phyloP scores from a whole-genome alignment of 2,329 filamentous ascomycete species.

The Cercospora sp. region DNA sequence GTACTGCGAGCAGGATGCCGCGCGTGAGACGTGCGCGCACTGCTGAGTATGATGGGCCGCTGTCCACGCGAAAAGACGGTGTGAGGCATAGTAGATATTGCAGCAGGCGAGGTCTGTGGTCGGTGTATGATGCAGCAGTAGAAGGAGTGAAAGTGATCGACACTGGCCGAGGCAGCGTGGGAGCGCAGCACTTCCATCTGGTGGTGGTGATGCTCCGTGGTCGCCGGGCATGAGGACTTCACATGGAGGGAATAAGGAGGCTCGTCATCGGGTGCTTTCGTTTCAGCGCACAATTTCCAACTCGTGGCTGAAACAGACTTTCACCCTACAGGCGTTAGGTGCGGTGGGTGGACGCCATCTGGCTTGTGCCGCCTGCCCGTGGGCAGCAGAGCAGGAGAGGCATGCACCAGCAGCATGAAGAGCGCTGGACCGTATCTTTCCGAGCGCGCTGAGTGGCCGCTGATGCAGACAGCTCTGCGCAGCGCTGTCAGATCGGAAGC shows the following conservation, averaged over 20 bases:
- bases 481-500: background rate
- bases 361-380: background rate
- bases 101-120: background rate
- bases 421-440: background rate
- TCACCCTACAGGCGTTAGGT: background rate
- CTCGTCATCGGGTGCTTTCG: constrained; percentile 3
- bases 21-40: background rate
- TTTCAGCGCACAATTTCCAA: background rate
- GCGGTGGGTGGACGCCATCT: background rate
- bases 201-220: background rate
- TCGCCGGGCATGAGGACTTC: background rate
- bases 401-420: background rate
- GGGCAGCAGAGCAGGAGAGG: background rate
- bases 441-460: background rate
- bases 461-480: background rate
- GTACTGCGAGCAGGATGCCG: background rate
- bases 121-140: background rate
- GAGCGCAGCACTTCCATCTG: background rate
- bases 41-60: background rate
- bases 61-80: constrained; percentile 8
- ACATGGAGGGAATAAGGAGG: background rate
- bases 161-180: background rate
- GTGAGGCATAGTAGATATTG: background rate
- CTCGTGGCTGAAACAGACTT: constrained; percentile 3
- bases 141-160: background rate